Conservation (phyloP, 768 basidiomycete genomes). For the Solioccasus polychromus region DNA sequence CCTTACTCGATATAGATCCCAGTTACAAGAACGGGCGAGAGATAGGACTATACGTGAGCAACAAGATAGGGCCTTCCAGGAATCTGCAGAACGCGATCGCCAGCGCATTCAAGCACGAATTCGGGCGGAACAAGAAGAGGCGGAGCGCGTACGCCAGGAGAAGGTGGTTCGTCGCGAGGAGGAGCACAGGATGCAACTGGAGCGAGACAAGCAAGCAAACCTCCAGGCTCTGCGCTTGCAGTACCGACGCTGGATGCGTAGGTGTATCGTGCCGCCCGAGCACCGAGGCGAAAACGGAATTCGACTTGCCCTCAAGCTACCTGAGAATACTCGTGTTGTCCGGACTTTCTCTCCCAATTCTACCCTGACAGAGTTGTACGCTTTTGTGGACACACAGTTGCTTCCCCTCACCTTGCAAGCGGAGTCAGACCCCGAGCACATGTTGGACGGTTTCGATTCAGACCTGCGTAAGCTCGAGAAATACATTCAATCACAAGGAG, state of each 20-base stretch:
- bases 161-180: slow-evolving; percentile 29
- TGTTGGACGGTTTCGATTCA: slow-evolving; percentile 37
- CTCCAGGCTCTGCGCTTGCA: slow-evolving; percentile 39
- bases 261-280: slow-evolving; percentile 39
- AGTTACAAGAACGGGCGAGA: slow-evolving; percentile 46
- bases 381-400: slow-evolving; percentile 64
- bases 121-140: slow-evolving; percentile 39
- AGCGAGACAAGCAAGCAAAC: slow-evolving; percentile 35
- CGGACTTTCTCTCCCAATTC: slow-evolving; percentile 50
- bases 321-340: slow-evolving; percentile 56
- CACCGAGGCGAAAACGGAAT: slow-evolving; percentile 29
- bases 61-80: slow-evolving; percentile 77
- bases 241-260: slow-evolving; percentile 63
- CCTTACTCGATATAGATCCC: slow-evolving; percentile 57
- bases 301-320: slow-evolving; percentile 53
- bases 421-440: slow-evolving; percentile 40
- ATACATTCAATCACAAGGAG: slow-evolving; percentile 30
- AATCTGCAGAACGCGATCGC: slow-evolving; percentile 61
- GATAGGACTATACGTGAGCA: slow-evolving; percentile 70
- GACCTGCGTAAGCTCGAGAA: slow-evolving; percentile 37
- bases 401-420: slow-evolving; percentile 40
- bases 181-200: slow-evolving; percentile 35
- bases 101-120: slow-evolving; percentile 62
- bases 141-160: slow-evolving; percentile 34
- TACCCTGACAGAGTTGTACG: slow-evolving; percentile 64